Conservation (phyloP, 2,329 filamentous ascomycete genomes). For the Colletotrichum gigasporum region DNA sequence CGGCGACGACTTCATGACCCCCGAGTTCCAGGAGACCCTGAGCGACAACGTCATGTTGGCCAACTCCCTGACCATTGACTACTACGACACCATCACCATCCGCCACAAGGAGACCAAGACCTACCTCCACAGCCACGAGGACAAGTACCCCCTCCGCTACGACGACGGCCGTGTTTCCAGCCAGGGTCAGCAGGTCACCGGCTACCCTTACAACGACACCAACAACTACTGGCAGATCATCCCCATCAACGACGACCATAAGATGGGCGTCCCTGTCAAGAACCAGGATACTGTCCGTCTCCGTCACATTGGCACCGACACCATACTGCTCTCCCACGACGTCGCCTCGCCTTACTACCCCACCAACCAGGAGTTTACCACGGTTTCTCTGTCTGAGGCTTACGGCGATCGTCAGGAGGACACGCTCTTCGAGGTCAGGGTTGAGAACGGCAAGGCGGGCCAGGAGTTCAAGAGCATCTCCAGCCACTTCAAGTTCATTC, state of each 20-base stretch:
- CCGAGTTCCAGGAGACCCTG: slow-evolving; percentile 96
- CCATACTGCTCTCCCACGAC: slow-evolving; percentile 90
- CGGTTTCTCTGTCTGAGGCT: slow-evolving; percentile 77
- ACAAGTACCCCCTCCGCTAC: slow-evolving; percentile 91
- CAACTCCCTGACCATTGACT: slow-evolving; percentile 86
- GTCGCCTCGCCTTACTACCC: slow-evolving; percentile 96
- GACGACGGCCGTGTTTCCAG: slow-evolving; percentile 97
- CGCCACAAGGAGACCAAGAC: slow-evolving; percentile 98
- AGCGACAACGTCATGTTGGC: slow-evolving; percentile 94
- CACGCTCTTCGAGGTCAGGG: slow-evolving; percentile 90
- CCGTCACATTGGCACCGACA: slow-evolving; percentile 86
- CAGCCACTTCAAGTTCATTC: slow-evolving; percentile 94
- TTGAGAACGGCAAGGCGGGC: slow-evolving; percentile 83
- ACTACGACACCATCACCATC: slow-evolving; percentile 87
- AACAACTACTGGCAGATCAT: slow-evolving; percentile 99
- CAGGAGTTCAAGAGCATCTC: slow-evolving; percentile 92
- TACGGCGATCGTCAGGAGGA: slow-evolving; percentile 82
- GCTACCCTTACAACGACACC: slow-evolving; percentile 97
- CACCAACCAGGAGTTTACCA: slow-evolving; percentile 98
- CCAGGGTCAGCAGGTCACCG: slow-evolving; percentile 97
- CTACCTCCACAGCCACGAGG: slow-evolving; percentile 92
- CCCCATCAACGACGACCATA: slow-evolving; percentile 69
- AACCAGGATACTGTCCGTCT: slow-evolving; percentile 90
- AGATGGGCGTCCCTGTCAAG: slow-evolving; percentile 72
- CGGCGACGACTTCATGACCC: slow-evolving; percentile 98